Base-by-base conservation (phyloP, 2,329 filamentous ascomycete genomes). In the Fusarium secorum region DNA sequence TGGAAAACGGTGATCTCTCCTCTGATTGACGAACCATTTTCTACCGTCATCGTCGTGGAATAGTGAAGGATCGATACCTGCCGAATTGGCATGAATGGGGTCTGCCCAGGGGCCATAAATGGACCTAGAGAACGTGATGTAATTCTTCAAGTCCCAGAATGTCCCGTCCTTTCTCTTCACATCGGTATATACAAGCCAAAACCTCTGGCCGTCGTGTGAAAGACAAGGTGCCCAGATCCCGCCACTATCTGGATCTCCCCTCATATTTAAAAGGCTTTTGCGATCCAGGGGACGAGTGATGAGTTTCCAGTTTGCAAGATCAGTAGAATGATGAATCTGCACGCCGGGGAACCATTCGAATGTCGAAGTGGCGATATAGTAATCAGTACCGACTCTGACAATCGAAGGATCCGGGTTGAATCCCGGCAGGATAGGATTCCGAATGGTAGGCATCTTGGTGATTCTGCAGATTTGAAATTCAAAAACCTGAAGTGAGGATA, bases 81-180 rank as follows among this genome's bases (percentile, higher is more conserved):
- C 89, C 1, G 85, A 87, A 73, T 89, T 90, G 74, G 83, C 81
- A 72, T 87, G 87, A 11, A 87, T 76, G 0, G 88, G 87, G 51
- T 90, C 88, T 0, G 86, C 86, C 88, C 88, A 90, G 0, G 87
- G 87, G 0, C 88, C 88, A 39, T 85, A 82, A 66, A 90, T 86
- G 5, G 35, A 53, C 11, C 39, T 33, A 11, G 79, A 70, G 0
- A 83, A 79, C 1, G 86, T 85, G 68, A 90, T 89, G 74, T 89
- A 90, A 73, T 90, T 48, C 41, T 48, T 90, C 3, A 86, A 84
- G 72, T 89, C 88, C 77, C 88, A 89, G 83, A 89, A 90, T 10
- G 85, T 86, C 24, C 89, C 89, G 69, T 90, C 89, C 75, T 90
- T 90, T 69, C 88, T 86, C 79, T 89, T 90, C 11, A 90, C 88